These are phyloP conservation scores for Neofusicoccum umdonicola DNA, from an alignment of 2,329 filamentous ascomycete species.

Conservation along the genomic window DNA sequence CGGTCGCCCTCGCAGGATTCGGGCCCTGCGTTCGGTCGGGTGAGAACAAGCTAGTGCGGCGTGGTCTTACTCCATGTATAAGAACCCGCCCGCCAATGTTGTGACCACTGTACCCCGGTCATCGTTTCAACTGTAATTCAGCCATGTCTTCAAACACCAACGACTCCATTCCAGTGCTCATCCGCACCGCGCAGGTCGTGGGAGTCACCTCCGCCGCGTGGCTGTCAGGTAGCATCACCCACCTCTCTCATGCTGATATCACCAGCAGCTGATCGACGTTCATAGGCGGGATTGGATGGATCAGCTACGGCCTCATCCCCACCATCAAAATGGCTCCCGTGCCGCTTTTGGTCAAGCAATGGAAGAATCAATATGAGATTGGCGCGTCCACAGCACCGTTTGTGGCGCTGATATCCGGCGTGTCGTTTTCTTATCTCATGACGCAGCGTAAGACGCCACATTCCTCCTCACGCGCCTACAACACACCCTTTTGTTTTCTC, in stretches of 20 bases:
- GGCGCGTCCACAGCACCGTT: constrained; percentile 22
- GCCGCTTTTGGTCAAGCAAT: constrained; percentile 24
- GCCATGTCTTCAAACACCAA: neutral
- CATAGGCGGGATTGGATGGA: neutral
- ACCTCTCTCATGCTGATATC: neutral
- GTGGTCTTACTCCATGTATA: neutral
- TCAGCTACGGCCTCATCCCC: constrained; percentile 23
- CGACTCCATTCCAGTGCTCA: neutral
- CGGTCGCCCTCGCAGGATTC: neutral
- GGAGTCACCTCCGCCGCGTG: constrained; percentile 19
- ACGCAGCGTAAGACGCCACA: constrained; percentile 19
- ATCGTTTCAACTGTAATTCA: neutral
- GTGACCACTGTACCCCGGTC: too few species aligned
- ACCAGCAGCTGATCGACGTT: neutral
- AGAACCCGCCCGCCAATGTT: neutral
- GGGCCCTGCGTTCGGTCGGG: neutral
- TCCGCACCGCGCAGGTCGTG: constrained; percentile 22
- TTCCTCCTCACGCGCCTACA: too few species aligned
- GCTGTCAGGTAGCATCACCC: constrained; percentile 14
- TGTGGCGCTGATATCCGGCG: constrained; percentile 21
- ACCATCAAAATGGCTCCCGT: constrained; percentile 21
- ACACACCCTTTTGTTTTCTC: neutral
- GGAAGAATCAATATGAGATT: constrained; percentile 22
- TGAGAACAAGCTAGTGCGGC: neutral
- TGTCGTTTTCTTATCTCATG: constrained; percentile 16